These are phyloP conservation scores for Cercospora janseana DNA, from an alignment of 2,329 filamentous ascomycete species.

Conservation along the genomic window DNA sequence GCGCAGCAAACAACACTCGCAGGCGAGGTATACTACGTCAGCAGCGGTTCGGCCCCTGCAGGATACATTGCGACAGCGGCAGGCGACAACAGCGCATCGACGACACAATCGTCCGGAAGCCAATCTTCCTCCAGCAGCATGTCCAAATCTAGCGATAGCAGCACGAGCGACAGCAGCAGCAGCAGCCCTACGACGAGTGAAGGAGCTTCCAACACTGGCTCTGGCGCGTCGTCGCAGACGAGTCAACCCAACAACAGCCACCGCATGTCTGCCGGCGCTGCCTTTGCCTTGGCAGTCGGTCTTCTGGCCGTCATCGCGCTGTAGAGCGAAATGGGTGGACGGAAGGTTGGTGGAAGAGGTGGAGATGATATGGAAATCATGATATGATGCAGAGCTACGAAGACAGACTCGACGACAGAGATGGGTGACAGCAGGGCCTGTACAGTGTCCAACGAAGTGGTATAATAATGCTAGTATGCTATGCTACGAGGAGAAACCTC, in stretches of 20 bases:
- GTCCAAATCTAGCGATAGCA: neutral
- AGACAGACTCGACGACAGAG: slow-evolving; percentile 2
- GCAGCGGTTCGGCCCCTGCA: slow-evolving; percentile 8
- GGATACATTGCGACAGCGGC: slow-evolving; percentile 8
- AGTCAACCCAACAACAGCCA: slow-evolving; percentile 4
- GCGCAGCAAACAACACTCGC: slow-evolving; percentile 12
- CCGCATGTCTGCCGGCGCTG: slow-evolving; percentile 3
- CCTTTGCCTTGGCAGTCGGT: slow-evolving; percentile 4
- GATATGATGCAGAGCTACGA: neutral
- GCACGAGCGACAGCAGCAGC: neutral
- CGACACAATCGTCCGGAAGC: neutral
- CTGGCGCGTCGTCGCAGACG: slow-evolving; percentile 3
- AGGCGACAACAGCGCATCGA: neutral
- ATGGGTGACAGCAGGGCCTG: neutral
- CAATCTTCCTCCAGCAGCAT: neutral
- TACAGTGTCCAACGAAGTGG: slow-evolving; percentile 2
- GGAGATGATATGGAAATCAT: neutral
- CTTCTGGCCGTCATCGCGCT: slow-evolving; percentile 2
- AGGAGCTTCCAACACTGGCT: neutral
- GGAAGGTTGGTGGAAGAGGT: neutral
- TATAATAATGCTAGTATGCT: neutral
- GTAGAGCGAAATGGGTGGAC: neutral
- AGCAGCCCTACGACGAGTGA: neutral
- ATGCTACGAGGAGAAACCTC: neutral
- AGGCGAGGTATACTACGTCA: slow-evolving; percentile 15